Conservation (phyloP, 345 rosid genomes). For the Noccaea bulbosa region DNA sequence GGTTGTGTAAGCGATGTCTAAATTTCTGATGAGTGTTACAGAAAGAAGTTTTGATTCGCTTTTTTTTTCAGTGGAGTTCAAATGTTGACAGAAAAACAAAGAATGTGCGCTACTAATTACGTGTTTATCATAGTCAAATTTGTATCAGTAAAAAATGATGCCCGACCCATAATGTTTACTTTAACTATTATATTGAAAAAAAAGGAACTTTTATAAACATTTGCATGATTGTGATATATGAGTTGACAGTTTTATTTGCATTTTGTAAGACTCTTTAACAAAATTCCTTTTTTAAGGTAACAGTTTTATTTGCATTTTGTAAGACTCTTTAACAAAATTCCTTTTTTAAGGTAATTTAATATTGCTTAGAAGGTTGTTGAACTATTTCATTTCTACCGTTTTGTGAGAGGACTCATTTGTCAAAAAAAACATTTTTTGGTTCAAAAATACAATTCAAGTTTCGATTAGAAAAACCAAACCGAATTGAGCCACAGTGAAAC, state of each 20-base stretch:
- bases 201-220: neutral
- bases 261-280: neutral
- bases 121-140: neutral
- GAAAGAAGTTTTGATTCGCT: neutral
- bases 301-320: neutral
- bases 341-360: conserved; percentile 15
- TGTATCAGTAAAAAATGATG: conserved; percentile 11
- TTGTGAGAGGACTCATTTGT: conserved; percentile 15
- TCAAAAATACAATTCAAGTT: conserved; percentile 5
- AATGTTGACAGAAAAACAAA: conserved; percentile 5
- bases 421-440: neutral
- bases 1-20: neutral
- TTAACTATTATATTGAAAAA: neutral
- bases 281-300: conserved; percentile 12
- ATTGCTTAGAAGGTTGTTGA: neutral
- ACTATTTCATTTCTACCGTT: neutral
- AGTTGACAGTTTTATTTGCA: neutral
- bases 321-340: neutral
- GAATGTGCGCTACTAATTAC: neutral
- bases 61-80: conserved; percentile 9
- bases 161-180: neutral
- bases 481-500: neutral
- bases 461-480: conserved; percentile 25
- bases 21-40: neutral
- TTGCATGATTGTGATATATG: neutral